Base-by-base conservation (phyloP, 345 rosid genomes). In the Melastoma malabathricum region DNA sequence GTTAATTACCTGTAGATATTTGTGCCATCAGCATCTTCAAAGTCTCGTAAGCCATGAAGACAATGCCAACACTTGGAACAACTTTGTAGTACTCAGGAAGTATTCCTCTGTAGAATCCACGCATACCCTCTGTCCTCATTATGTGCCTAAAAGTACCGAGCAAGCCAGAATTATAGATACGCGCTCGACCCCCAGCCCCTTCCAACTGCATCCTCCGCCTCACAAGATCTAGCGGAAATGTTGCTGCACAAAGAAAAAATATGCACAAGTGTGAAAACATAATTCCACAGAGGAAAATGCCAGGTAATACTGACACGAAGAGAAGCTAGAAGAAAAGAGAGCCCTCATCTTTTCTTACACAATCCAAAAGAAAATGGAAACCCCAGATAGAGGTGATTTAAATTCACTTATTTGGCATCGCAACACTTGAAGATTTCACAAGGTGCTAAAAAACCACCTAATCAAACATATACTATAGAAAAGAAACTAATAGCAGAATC, bases 21-120 rank as follows among this genome's bases (percentile, higher is more conserved):
- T 65, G 54, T 18, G 83, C 65, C 15, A 87, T 65, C 57, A 77
- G 74, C 58, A 34, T 64, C 64, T 80, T 84, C 59, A 93, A 56
- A 12, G 81, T 63, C 73, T 93, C 97, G 22, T 76, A 83, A 2
- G 95, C 76, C 97, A 84, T 85, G 76, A 93, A 93, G 63, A 75
- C 70, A 27, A 93, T 93, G 67, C 97, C 94, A 13, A 88, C 95
- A 19, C 95, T 76, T 15, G 95, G 99, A 56, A 85, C 90, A 15
- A 88, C 99, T 72, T 93, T 93, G 82, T 75, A 93, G 72, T 83
- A 93, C 57, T 88, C 97, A 0, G 99, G 97, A 73, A 88, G 60
- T 52, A 93, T 81, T 70, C 99, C 99, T 68, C 99, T 79, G 45
- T 93, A 93, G 62, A 93, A 56, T 44, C 97, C 97, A 34, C 78